These are phyloP conservation scores for Salvia miltiorrhiza DNA, from an alignment of 257 asterid genomes.

Conservation along the genomic window DNA sequence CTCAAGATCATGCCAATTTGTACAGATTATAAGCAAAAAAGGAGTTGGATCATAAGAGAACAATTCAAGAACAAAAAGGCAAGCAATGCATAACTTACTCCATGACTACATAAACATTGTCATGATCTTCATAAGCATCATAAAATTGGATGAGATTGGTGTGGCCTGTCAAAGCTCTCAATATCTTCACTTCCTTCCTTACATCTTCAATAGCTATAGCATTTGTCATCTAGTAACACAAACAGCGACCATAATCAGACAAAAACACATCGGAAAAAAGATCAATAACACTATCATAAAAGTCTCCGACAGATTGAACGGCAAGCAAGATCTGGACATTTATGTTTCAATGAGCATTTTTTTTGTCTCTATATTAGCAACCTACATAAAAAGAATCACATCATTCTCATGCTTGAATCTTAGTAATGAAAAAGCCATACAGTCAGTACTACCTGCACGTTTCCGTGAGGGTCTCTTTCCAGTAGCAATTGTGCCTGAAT, in stretches of 20 bases:
- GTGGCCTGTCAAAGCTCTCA: slow-evolving; percentile 91
- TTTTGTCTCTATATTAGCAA: too few relatives aligned
- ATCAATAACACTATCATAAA: not conserved
- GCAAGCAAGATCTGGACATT: not conserved
- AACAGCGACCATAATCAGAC: slow-evolving; percentile 7
- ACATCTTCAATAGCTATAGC: slow-evolving; percentile 97
- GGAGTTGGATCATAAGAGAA: not conserved
- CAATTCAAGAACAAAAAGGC: not conserved
- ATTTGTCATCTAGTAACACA: slow-evolving; percentile 70
- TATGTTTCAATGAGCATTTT: too few relatives aligned
- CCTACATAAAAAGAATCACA: too few relatives aligned
- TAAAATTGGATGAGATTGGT: slow-evolving; percentile 65
- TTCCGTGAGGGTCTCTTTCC: too few relatives aligned
- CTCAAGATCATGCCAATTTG: not conserved
- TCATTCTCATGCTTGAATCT: too few relatives aligned
- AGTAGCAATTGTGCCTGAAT: too few relatives aligned
- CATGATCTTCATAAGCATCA: slow-evolving; percentile 81
- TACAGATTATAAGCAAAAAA: not conserved
- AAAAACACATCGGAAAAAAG: not conserved
- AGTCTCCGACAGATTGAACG: not conserved
- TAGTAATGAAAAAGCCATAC: too few relatives aligned
- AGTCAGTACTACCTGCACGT: too few relatives aligned
- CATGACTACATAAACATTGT: slow-evolving; percentile 88
- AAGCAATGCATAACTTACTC: slow-evolving; percentile 68
- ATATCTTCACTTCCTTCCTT: slow-evolving; percentile 90